Evolutionary conservation across 2,329 filamentous ascomycete species (phyloP).

Genomic region (Mycosphaerelloides madeirae): DNA sequence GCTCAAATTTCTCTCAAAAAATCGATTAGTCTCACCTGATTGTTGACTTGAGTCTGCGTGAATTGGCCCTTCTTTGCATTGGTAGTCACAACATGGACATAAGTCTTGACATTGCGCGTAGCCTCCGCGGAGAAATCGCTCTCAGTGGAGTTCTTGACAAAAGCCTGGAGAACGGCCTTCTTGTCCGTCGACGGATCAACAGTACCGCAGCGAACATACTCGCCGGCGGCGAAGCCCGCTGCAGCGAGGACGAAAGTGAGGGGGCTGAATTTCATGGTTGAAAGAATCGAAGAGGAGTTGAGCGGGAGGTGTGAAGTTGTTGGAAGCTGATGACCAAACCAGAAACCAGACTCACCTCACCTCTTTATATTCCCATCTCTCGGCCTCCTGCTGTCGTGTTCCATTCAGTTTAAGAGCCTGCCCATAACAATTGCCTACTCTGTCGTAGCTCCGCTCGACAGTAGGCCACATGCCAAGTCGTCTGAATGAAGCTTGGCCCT

Average conservation of each 20-base stretch:
- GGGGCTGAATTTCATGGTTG: constrained; percentile 4
- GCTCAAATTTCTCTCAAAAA: background rate
- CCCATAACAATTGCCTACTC: no score
- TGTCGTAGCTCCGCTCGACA: no score
- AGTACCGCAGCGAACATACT: constrained; percentile 10
- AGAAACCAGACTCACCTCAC: background rate
- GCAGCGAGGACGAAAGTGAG: constrained; percentile 1
- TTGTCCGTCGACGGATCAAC: constrained; percentile 1
- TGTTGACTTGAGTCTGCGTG: constrained; percentile 23
- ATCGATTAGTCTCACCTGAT: constrained; percentile 1
- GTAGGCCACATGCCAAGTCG: no score
- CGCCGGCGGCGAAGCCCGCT: background rate
- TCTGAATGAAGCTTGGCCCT: no score
- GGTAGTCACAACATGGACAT: constrained; percentile 41
- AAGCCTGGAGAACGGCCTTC: constrained; percentile 4
- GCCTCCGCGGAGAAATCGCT: constrained; percentile 1
- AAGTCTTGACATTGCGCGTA: constrained; percentile 15
- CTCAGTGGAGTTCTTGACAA: background rate
- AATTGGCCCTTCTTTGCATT: constrained; percentile 30
- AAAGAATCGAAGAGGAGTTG: background rate
- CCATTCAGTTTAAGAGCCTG: no score
- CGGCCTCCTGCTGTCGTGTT: no score
- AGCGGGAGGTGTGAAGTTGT: no score
- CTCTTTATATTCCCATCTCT: background rate
- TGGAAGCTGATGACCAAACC: background rate